A percentile compares a stretch with the other conserved stretches of the same genome.
Conservation (phyloP, 306 rosid genomes). For the Myrica gale region DNA sequence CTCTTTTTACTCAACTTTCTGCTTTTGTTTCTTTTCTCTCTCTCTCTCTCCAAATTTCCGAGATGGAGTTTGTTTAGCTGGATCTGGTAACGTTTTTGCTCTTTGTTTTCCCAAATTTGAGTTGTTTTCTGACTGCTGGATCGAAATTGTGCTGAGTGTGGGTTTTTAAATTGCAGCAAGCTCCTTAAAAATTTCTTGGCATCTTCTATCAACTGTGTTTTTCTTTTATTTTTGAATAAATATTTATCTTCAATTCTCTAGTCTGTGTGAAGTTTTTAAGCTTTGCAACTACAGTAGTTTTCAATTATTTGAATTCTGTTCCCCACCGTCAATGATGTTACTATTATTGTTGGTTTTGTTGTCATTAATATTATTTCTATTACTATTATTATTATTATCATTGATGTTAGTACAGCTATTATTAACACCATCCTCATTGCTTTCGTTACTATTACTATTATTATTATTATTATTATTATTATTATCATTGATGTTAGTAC, state of each 20-base stretch:
- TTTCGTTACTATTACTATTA: too few relatives aligned
- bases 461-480: too few relatives aligned
- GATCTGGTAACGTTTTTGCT: neutral
- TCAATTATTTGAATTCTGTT: neutral
- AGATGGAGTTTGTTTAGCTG: neutral
- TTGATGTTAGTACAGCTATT: too few relatives aligned
- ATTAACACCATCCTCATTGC: too few relatives aligned
- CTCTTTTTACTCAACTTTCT: neutral
- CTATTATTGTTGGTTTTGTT: too few relatives aligned
- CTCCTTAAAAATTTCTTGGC: neutral
- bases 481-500: too few relatives aligned
- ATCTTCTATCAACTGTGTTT: neutral
- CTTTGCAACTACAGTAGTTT: neutral
- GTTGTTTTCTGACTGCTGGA: neutral
- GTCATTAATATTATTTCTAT: too few relatives aligned
- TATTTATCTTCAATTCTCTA: too few relatives aligned
- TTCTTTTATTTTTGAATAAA: neutral
- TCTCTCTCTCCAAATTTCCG: neutral
- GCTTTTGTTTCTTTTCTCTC: neutral
- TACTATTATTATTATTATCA: too few relatives aligned
- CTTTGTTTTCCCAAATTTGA: neutral
- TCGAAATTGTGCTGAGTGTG: neutral
- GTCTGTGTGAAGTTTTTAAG: neutral
- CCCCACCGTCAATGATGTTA: too few relatives aligned
- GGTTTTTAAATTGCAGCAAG: neutral